Percentiles rank a stretch among this genome's conserved stretches.
phyloP scores from a whole-genome alignment of 768 basidiomycete genomes.

The Pleurotus salmoneostramineus region DNA sequence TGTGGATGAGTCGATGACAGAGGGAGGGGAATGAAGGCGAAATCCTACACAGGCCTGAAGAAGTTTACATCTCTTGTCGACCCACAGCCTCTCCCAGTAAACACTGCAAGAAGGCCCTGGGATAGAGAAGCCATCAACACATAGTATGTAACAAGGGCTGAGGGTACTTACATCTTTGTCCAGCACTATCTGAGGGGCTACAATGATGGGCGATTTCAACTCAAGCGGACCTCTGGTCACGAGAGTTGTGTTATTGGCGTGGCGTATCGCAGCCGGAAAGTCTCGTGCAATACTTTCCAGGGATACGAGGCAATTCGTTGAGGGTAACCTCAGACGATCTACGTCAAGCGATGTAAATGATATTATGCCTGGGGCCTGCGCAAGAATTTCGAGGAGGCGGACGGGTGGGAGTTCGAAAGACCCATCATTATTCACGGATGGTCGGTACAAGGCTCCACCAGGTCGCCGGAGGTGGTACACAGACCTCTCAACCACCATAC shows the following conservation, averaged over 20 bases:
- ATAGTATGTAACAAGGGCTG: not conserved
- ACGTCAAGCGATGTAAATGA: conserved; percentile 5
- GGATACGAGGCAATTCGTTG: conserved; percentile 5
- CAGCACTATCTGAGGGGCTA: conserved; percentile 22
- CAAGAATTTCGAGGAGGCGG: too few species aligned
- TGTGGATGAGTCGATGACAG: conserved; percentile 9
- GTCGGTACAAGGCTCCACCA: conserved; percentile 16
- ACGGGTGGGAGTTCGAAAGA: too few species aligned
- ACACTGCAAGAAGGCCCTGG: conserved; percentile 23
- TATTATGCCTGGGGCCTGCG: too few species aligned
- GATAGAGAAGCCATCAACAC: not conserved
- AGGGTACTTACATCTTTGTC: conserved; percentile 16
- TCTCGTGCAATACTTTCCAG: conserved; percentile 17
- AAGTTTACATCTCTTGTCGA: conserved; percentile 22
- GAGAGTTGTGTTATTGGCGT: conserved; percentile 18
- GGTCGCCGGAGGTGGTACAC: conserved; percentile 13
- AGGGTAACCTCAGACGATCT: conserved; percentile 10
- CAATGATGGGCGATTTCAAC: conserved; percentile 19
- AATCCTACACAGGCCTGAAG: conserved; percentile 21
- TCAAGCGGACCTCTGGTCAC: conserved; percentile 20
- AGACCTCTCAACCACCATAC: conserved; percentile 15
- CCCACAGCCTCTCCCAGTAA: conserved; percentile 24
- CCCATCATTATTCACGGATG: not conserved
- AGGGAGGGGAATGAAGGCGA: not conserved
- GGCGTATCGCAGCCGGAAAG: conserved; percentile 16